These are phyloP conservation scores for Diversispora eburnea DNA, from an alignment of 192 early-diverging fungal genomes.

Conservation along the genomic window DNA sequence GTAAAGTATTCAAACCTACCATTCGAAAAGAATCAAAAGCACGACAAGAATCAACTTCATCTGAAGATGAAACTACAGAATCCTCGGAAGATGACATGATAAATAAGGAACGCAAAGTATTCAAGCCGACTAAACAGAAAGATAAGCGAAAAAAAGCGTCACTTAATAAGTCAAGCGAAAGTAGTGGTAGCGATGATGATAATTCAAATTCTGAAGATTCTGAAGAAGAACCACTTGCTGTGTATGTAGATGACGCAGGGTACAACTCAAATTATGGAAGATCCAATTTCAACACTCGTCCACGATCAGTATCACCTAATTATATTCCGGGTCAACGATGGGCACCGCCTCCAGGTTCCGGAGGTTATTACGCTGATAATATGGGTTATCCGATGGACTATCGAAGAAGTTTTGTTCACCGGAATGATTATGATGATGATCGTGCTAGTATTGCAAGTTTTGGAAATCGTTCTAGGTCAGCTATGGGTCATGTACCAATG, in stretches of 20 bases:
- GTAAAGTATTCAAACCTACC: slow-evolving; percentile 27
- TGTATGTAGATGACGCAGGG: neutral
- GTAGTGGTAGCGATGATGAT: slow-evolving; percentile 10
- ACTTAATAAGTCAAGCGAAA: slow-evolving; percentile 15
- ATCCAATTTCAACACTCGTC: neutral
- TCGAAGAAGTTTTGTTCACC: slow-evolving; percentile 1
- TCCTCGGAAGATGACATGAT: neutral
- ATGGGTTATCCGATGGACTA: neutral
- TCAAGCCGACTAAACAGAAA: slow-evolving; percentile 26
- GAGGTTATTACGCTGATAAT: neutral
- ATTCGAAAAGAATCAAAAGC: neutral
- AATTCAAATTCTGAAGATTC: neutral
- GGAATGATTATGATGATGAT: slow-evolving; percentile 24
- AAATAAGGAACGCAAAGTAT: slow-evolving; percentile 16
- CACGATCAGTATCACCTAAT: slow-evolving; percentile 26
- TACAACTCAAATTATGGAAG: neutral
- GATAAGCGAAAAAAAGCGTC: neutral
- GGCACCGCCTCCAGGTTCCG: neutral
- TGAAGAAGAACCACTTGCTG: slow-evolving; percentile 13
- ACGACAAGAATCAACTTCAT: neutral
- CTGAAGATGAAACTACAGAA: neutral
- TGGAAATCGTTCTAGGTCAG: slow-evolving; percentile 14
- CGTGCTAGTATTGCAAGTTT: neutral
- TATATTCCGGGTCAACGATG: neutral
- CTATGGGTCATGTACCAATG: neutral